Evolutionary conservation across 2,329 filamentous ascomycete genomes (phyloP), one percentile per base, ranked within the genome.

Genomic region (Mollisiaceae sp.): DNA sequence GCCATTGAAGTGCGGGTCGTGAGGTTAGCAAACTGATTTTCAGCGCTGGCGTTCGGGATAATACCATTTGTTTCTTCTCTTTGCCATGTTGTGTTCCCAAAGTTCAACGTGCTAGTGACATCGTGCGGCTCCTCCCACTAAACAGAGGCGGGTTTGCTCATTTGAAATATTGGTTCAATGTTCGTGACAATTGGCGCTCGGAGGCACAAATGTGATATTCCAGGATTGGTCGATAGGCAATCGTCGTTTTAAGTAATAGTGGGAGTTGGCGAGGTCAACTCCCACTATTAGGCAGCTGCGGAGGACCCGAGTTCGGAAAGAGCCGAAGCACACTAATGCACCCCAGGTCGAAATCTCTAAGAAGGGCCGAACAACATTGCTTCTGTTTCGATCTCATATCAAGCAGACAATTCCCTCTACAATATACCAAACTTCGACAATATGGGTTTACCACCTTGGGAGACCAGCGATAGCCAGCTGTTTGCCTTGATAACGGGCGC

Each of bases 401-500:
- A 54, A 32, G 50, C 24, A 35, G 24, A 11, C 24, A 32, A 8
- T 32, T 27, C n/a, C 27, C 50, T 54, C 27, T 32, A 12, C 15
- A 35, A 32, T 11, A 50, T 32, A 18, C 24, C 24, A 14, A 57
- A 22, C 8, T 2, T 57, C 35, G 15, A 4, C 5, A 57, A 20
- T 38, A 77, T 77, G 75, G 74, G 74, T 14, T 59, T 76, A 59
- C 71, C 75, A 63, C 75, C 75, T 57, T 77, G 75, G 75, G 74
- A 75, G 67, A 73, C 71, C 27, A 76, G 75, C 64, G 71, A 74
- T 35, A 82, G 75, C 58, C 84, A 85, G 73, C 78, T 83, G 56
- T 87, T 87, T 75, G 87, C 92, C 9, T 82, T 97, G 45, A 86
- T 97, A 47, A 97, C 93, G 0, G 93, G 93, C 61, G 91, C 92